Base-by-base conservation (phyloP, 73 alveolate species). In the Paramecium primaurelia region DNA sequence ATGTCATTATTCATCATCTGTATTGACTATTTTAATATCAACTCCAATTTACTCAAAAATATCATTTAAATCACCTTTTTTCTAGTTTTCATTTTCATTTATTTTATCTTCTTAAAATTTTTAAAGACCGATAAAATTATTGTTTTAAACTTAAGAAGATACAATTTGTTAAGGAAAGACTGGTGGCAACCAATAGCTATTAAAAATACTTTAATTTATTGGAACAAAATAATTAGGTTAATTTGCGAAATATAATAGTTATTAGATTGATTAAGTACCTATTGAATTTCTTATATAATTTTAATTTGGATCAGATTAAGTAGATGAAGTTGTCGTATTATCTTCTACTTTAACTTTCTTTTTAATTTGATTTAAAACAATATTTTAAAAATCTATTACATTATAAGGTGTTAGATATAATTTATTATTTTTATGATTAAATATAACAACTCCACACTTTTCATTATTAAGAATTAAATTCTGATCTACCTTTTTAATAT, bases 181-280 rank as follows among this genome's bases (percentile, higher is more conserved):
- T 1, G 87, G 87, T 16, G 87, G 87, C 18, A 36, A 8, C 87
- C 87, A 73, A 37, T 73, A 73, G 0, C 87, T 73, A 73, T 73
- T 73, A 22, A 73, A 73, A 12, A 73, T n/a, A 14, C 87, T 73
- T 18, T 73, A 18, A 20, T n/a, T 44, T 10, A 73, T 1, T 37
- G 87, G 87, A 16, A 73, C 37, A 73, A 14, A 37, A 38, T 34
- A 73, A 2, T 36, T 20, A 73, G 87, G 59, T 18, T 73, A 73
- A 73, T 38, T 73, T 4, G 87, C 3, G 9, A 37, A 30, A 38
- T 30, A 73, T 20, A 37, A 38, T 40, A 73, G 8, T 73, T 34
- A 44, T 40, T 73, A 73, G 16, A 40, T 40, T 2, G 87, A 73
- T 73, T 64, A 64, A 11, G 84, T 64, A 2, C 84, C 84, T 3